These are phyloP conservation scores for Cladosporium colombiae DNA, from an alignment of 2,329 filamentous ascomycete species.

Conservation along the genomic window DNA sequence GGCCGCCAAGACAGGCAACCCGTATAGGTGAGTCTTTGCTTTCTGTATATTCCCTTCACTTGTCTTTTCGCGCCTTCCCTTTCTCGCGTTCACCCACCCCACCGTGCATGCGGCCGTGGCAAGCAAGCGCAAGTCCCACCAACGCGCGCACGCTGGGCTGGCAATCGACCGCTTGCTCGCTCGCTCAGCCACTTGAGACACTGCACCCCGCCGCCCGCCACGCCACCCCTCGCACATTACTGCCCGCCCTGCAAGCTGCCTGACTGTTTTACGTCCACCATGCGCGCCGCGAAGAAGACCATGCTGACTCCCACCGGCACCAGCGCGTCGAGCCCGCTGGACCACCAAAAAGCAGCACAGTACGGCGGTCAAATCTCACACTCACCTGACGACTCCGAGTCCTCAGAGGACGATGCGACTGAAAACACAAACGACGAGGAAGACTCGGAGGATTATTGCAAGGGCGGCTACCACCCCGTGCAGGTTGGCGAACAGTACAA, in stretches of 20 bases:
- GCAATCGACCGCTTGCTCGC: constrained; percentile 7
- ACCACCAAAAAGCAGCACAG: constrained; percentile 39
- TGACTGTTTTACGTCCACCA: constrained; percentile 3
- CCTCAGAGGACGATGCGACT: constrained; percentile 77
- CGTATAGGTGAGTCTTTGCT: constrained; percentile 43
- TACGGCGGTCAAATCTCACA: constrained; percentile 63
- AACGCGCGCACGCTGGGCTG: constrained; percentile 4
- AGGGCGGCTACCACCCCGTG: constrained; percentile 96
- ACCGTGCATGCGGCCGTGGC: constrained; percentile 5
- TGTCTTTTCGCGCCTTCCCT: constrained; percentile 6
- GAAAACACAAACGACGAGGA: constrained; percentile 97
- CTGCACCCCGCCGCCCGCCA: constrained; percentile 13
- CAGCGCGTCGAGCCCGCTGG: constrained; percentile 30
- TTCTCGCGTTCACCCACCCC: constrained; percentile 3
- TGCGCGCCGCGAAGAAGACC: constrained; percentile 18
- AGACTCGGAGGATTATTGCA: constrained; percentile 98
- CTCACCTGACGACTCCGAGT: constrained; percentile 63
- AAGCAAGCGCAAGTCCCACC: background rate
- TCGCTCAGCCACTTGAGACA: constrained; percentile 18
- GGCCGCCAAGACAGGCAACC: constrained; percentile 47
- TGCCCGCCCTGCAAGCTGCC: constrained; percentile 13
- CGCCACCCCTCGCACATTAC: constrained; percentile 14
- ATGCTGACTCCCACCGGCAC: constrained; percentile 29
- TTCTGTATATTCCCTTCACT: background rate
- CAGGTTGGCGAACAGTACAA: constrained; percentile 95